Evolutionary conservation across 169 alveolate species (phyloP).

Genomic region (Cryptosporidium baileyi): DNA sequence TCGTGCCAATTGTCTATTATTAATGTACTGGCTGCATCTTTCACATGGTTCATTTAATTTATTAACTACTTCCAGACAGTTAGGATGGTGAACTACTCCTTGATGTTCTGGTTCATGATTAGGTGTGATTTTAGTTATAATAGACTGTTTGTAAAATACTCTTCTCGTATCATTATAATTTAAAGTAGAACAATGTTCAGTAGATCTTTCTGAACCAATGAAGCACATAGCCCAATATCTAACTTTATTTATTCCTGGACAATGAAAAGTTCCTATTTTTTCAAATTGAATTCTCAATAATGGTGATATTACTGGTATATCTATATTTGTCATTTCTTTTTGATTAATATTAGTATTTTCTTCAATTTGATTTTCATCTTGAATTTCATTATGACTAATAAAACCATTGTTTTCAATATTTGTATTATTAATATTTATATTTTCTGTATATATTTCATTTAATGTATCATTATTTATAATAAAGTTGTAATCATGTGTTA

Average conservation of each 20-base stretch:
- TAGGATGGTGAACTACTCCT: constrained; percentile 68
- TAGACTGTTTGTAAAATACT: constrained; percentile 61
- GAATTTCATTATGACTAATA: not conserved
- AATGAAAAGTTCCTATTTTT: constrained; percentile 8
- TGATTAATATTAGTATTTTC: not conserved
- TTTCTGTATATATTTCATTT: no score
- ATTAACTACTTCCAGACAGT: constrained; percentile 11
- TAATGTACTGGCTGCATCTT: constrained; percentile 39
- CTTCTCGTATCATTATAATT: constrained; percentile 52
- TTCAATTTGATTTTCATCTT: not conserved
- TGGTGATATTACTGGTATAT: constrained; percentile 32
- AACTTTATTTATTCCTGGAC: constrained; percentile 66
- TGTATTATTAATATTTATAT: not conserved
- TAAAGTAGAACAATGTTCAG: not conserved
- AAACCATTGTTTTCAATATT: not conserved
- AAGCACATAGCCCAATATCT: constrained; percentile 71
- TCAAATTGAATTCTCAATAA: not conserved
- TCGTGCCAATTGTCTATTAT: constrained; percentile 62
- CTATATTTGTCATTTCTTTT: not conserved
- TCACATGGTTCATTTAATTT: constrained; percentile 56
- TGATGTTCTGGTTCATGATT: constrained; percentile 67
- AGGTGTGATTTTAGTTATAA: constrained; percentile 54
- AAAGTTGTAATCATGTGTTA: no score
- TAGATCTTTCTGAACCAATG: constrained; percentile 62
- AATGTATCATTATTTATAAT: no score